phyloP scores from a whole-genome alignment of 2,329 filamentous ascomycete genomes.

The Paecilomyces fulvus region DNA sequence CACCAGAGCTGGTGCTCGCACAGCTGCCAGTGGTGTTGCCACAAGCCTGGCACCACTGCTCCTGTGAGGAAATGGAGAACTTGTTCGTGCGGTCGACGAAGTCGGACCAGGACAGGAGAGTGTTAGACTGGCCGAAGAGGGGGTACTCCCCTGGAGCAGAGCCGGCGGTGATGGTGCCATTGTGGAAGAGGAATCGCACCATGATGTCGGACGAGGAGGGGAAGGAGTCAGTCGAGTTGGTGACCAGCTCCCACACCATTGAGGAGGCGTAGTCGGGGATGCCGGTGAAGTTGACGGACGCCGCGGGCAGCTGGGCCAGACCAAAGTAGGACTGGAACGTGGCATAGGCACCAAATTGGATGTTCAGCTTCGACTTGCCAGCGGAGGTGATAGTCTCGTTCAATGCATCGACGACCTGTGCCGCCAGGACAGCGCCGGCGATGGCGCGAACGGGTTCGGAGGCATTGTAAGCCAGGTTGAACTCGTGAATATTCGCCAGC shows the following conservation, averaged over 20 bases:
- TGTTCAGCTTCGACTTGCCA: constrained; percentile 33
- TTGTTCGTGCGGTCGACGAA: constrained; percentile 57
- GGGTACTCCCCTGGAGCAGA: constrained; percentile 47
- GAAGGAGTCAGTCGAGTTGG: constrained; percentile 37
- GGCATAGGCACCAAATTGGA: constrained; percentile 56
- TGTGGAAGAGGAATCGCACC: constrained; percentile 56
- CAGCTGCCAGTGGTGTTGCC: constrained; percentile 64
- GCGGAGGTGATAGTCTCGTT: constrained; percentile 31
- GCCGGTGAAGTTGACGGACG: constrained; percentile 58
- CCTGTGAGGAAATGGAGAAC: constrained; percentile 57
- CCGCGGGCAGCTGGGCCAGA: constrained; percentile 43
- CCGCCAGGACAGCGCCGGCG: constrained; percentile 55
- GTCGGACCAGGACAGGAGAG: constrained; percentile 56
- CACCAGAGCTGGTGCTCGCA: constrained; percentile 36
- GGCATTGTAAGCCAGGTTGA: constrained; percentile 70
- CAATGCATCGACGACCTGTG: constrained; percentile 47
- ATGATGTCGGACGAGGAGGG: constrained; percentile 43
- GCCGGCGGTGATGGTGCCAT: constrained; percentile 45
- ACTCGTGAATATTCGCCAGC: constrained; percentile 76
- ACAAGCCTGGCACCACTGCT: constrained; percentile 66
- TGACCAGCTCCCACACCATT: constrained; percentile 69
- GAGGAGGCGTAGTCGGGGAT: constrained; percentile 76
- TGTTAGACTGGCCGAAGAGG: constrained; percentile 49
- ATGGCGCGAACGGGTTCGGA: constrained; percentile 39
- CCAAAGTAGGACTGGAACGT: constrained; percentile 56